Evolutionary conservation across 2,329 filamentous ascomycete genomes (phyloP).

Genomic region (Xylariales sp.): DNA sequence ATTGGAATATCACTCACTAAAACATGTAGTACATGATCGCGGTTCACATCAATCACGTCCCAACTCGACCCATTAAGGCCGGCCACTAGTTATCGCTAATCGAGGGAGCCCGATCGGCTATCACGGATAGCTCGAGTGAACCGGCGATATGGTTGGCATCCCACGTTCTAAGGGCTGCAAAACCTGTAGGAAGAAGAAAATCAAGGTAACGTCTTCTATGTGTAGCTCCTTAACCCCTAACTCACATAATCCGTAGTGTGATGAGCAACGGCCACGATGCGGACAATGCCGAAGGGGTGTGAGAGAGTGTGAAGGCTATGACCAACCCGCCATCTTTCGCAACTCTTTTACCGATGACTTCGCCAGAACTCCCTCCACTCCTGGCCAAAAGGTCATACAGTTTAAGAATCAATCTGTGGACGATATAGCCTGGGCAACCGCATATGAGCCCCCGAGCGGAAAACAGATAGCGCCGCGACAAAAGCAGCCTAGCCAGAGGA

Average conservation of each 20-base stretch:
- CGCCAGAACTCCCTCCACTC: background rate
- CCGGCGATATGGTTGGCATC: conserved; percentile 38
- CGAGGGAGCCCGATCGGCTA: background rate
- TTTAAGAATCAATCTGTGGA: conserved; percentile 21
- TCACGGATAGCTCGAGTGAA: background rate
- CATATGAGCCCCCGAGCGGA: background rate
- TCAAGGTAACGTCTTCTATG: conserved; percentile 34
- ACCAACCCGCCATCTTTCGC: conserved; percentile 34
- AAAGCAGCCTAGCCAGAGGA: background rate
- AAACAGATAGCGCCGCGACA: conserved; percentile 1
- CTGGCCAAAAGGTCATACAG: background rate
- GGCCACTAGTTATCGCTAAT: background rate
- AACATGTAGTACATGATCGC: background rate
- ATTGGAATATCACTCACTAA: background rate
- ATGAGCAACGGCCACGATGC: conserved; percentile 38
- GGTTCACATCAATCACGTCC: background rate
- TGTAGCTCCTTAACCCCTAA: background rate
- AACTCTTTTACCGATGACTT: conserved; percentile 36
- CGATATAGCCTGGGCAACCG: conserved; percentile 19
- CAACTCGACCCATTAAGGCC: background rate
- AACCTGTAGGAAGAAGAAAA: conserved; percentile 41
- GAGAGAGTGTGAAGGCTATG: conserved; percentile 39
- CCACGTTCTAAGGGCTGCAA: conserved; percentile 40
- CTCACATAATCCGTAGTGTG: conserved; percentile 34
- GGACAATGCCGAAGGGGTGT: conserved; percentile 40